Evolutionary conservation across 2,329 filamentous ascomycete genomes (phyloP), one percentile per base, ranked within the genome.

Genomic region (Cordyceps fumosorosea): DNA sequence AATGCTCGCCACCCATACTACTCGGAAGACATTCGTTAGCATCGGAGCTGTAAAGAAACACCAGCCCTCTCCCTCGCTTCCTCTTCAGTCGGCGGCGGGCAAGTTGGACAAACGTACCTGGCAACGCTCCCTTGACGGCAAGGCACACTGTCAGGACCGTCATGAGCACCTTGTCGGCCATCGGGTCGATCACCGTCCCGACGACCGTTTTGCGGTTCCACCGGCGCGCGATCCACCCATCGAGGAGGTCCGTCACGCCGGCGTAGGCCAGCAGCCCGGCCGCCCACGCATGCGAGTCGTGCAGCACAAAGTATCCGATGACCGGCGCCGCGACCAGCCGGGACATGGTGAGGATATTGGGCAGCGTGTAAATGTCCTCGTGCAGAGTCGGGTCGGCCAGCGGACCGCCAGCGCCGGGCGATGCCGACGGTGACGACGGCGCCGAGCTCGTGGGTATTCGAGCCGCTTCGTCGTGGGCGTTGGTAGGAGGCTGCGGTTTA

Each of bases 121-220:
- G 92, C 56, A 99, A 80, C 16, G 86, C 84, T 3, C 91, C 92
- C 69, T 96, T 92, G 65, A 89, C 81, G 4, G 93, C 92, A 51
- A 98, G 77, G 66, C 90, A 92, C 14, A 93, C 87, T 0, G 93
- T 96, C 69, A 96, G 76, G 63, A 96, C 86, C 0, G 93, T 97
- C 95, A 99, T 98, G 66, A 99, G 83, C 10, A 86, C 84, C 78
- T 99, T 99, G 76, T 99, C 95, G 3, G 95, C 95, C 89, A 97
- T 95, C 6, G 95, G 95, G 70, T 96, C 93, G 65, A 99, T 91
- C 34, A 99, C 86, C 60, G 91, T 96, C 60, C 95, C 95, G 11
- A 98, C 91, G 1, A 99, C 93, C 0, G 95, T 98, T 74, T 95
- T 89, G 62, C 91, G 82, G 56, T 93, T 89, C 86, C 89, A 98